phyloP scores from a whole-genome alignment of 2,329 filamentous ascomycete genomes.

The Arthrobotrys pseudoclavata region DNA sequence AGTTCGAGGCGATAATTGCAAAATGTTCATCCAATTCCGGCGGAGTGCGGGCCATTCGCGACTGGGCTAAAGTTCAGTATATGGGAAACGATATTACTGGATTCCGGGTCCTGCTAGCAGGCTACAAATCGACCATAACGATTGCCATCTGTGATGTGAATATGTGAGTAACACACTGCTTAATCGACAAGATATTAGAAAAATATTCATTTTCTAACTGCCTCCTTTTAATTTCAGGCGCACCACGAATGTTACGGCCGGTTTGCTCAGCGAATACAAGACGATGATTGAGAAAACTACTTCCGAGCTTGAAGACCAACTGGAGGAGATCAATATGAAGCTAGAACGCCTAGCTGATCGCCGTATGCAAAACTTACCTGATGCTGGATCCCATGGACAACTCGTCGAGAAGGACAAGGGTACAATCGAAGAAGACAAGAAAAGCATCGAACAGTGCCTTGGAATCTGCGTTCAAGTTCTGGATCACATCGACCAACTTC shows the following conservation, averaged over 20 bases:
- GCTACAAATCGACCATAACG: conserved; percentile 67
- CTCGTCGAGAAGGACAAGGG: conserved; percentile 64
- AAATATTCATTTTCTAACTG: too few relatives aligned
- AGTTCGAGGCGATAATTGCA: conserved; percentile 67
- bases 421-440: conserved; percentile 65
- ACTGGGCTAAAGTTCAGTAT: conserved; percentile 68
- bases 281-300: conserved; percentile 64
- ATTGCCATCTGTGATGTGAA: conserved; percentile 67
- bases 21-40: conserved; percentile 66
- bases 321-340: conserved; percentile 64
- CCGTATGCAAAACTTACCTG: conserved; percentile 45
- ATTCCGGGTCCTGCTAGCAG: conserved; percentile 66
- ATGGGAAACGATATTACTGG: conserved; percentile 68
- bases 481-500: conserved; percentile 64
- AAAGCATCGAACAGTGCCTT: conserved; percentile 66
- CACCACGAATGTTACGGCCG: conserved; percentile 64
- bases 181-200: conserved; percentile 46
- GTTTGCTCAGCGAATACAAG: too few relatives aligned
- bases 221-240: conserved; percentile 64
- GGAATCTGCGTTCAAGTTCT: conserved; percentile 65
- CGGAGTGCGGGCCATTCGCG: conserved; percentile 66
- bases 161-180: conserved; percentile 65
- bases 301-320: conserved; percentile 65
- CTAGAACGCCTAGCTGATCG: conserved; percentile 62
- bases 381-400: conserved; percentile 47